A percentile compares a stretch with the other conserved stretches of the same genome.
phyloP scores from a whole-genome alignment of 2,329 filamentous ascomycete species.

The Fusarium solani-melongenae region DNA sequence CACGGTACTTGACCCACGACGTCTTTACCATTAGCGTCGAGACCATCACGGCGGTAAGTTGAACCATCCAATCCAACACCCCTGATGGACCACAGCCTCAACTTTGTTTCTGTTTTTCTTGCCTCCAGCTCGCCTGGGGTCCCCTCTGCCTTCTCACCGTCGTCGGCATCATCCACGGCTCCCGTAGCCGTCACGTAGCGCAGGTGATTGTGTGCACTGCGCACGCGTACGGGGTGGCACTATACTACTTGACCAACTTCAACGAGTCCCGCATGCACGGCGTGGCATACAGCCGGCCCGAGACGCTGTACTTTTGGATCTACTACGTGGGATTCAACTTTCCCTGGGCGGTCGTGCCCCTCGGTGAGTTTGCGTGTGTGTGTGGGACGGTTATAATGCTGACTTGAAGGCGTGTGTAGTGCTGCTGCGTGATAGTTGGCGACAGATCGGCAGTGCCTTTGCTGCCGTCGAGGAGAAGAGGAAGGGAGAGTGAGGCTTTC shows the following conservation, averaged over 20 bases:
- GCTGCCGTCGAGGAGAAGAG: constrained; percentile 34
- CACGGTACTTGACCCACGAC: constrained; percentile 84
- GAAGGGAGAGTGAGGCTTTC: constrained; percentile 34
- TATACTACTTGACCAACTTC: constrained; percentile 71
- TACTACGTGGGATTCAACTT: constrained; percentile 72
- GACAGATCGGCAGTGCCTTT: constrained; percentile 44
- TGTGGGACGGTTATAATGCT: constrained; percentile 8
- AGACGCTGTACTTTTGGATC: constrained; percentile 71
- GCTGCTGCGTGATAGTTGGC: constrained; percentile 48
- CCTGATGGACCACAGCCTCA: background rate
- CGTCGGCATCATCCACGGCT: constrained; percentile 55
- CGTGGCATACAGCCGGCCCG: constrained; percentile 66
- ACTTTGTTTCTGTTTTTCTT: constrained; percentile 3
- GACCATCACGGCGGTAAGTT: constrained; percentile 68
- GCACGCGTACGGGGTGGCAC: constrained; percentile 70
- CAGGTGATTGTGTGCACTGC: constrained; percentile 64
- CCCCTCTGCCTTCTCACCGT: constrained; percentile 66
- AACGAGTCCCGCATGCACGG: constrained; percentile 59
- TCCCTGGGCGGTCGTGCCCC: constrained; percentile 69
- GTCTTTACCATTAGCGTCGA: constrained; percentile 90
- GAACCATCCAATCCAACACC: background rate
- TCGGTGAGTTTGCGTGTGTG: constrained; percentile 55
- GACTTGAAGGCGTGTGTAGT: constrained; percentile 33
- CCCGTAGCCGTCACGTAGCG: constrained; percentile 60
- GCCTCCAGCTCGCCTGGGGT: constrained; percentile 64